Conservation (phyloP, 225 moss, liverwort and hornwort species). For the Climacium dendroides region DNA sequence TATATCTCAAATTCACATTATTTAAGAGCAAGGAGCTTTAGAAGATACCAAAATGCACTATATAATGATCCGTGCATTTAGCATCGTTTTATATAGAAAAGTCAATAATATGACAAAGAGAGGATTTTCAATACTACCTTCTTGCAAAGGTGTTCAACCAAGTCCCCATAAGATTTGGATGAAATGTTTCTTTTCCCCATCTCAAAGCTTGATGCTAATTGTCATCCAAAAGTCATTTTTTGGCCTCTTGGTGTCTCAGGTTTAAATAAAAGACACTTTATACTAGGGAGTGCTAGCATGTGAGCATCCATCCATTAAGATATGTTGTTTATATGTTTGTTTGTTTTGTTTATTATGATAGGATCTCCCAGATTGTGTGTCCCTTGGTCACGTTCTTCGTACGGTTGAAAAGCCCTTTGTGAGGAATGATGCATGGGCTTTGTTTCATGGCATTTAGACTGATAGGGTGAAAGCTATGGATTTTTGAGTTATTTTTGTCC, state of each 20-base stretch:
- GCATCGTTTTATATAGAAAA: background rate
- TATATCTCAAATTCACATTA: background rate
- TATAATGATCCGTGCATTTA: accelerated
- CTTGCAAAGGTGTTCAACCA: accelerated
- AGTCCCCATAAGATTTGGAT: accelerated
- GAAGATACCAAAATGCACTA: background rate
- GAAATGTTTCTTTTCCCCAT: accelerated
- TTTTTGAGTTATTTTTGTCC: no score
- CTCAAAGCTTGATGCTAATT: background rate
- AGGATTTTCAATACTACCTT: background rate
- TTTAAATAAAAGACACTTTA: accelerated
- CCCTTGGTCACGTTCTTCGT: no score
- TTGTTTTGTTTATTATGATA: no score
- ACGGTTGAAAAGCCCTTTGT: no score
- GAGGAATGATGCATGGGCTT: no score
- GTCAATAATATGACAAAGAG: background rate
- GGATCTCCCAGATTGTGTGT: no score
- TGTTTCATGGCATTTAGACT: no score
- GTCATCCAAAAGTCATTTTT: background rate
- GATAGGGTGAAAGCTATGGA: no score
- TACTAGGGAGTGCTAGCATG: background rate
- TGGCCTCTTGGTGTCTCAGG: accelerated
- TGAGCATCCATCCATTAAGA: no score
- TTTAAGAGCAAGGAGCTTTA: background rate
- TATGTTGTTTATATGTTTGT: no score